Percentiles rank a stretch among this genome's conserved stretches.
Evolutionary conservation across 495 filamentous ascomycete genomes (phyloP).

Genomic region (Aspergillus saccharolyticus): DNA sequence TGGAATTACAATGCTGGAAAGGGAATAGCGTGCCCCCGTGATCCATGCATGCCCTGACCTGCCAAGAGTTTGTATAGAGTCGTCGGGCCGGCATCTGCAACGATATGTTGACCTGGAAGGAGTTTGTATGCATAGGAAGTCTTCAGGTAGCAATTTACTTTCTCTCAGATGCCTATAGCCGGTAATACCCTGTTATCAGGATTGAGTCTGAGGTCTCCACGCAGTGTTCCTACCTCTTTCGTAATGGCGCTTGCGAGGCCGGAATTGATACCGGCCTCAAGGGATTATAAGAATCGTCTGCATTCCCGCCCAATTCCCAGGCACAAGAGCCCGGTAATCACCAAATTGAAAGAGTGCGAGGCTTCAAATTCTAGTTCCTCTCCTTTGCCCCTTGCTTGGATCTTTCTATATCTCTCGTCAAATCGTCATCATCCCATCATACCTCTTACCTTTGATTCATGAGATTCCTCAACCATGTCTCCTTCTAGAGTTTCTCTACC

Average conservation of each 20-base stretch:
- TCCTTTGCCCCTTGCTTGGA: conserved; percentile 17
- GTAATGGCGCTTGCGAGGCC: conserved; percentile 43
- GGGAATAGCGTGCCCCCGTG: conserved; percentile 35
- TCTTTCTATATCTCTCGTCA: neutral
- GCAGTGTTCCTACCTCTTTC: conserved; percentile 28
- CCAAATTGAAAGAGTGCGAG: neutral
- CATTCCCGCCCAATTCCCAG: conserved; percentile 25
- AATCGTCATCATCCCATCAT: neutral
- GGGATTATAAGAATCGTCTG: conserved; percentile 49
- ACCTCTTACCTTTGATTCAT: neutral
- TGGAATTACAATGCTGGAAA: conserved; percentile 15
- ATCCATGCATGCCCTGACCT: conserved; percentile 23
- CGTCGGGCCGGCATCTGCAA: neutral
- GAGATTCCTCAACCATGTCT: conserved; percentile 12
- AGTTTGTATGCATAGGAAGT: neutral
- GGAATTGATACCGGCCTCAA: conserved; percentile 60
- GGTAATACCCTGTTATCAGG: conserved; percentile 1
- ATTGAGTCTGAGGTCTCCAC: conserved; percentile 16
- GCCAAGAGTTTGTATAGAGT: conserved; percentile 31
- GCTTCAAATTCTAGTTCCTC: neutral
- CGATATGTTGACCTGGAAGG: conserved; percentile 11
- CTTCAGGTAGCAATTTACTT: neutral
- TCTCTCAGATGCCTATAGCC: neutral
- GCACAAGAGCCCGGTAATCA: neutral
- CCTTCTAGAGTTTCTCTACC: conserved; percentile 22